Evolutionary conservation across 345 rosid genomes (phyloP).

Genomic region (Populus nigra): DNA sequence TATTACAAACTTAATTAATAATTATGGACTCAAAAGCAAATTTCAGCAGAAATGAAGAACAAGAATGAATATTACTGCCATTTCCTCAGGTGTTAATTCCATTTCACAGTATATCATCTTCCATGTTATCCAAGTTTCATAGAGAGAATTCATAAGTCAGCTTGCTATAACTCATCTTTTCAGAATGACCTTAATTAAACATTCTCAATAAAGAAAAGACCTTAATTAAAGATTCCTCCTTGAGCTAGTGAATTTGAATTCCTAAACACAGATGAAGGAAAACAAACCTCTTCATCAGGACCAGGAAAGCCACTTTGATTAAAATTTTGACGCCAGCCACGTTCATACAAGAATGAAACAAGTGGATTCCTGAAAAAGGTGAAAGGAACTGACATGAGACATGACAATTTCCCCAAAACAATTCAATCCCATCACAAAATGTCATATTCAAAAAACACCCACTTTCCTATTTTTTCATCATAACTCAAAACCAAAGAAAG

Average conservation of each 20-base stretch:
- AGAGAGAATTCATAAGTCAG: background rate
- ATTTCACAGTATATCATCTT: background rate
- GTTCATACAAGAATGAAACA: slow-evolving; percentile 86
- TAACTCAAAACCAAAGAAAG: background rate
- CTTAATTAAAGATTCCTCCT: too few species aligned
- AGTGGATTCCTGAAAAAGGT: slow-evolving; percentile 70
- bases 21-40: background rate
- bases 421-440: background rate
- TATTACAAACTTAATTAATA: background rate
- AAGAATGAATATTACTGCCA: background rate
- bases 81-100: background rate
- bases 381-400: slow-evolving; percentile 11
- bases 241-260: background rate
- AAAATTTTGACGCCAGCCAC: slow-evolving; percentile 94
- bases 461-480: background rate
- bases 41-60: background rate
- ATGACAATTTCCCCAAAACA: background rate
- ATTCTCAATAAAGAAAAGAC: background rate
- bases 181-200: background rate
- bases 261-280: slow-evolving; percentile 4
- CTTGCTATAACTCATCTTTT: background rate
- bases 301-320: slow-evolving; percentile 87
- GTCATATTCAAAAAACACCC: background rate
- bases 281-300: slow-evolving; percentile 79
- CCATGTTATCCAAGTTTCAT: background rate